Conservation (phyloP, 148 eudicot species). For the Heliosperma pusillum region DNA sequence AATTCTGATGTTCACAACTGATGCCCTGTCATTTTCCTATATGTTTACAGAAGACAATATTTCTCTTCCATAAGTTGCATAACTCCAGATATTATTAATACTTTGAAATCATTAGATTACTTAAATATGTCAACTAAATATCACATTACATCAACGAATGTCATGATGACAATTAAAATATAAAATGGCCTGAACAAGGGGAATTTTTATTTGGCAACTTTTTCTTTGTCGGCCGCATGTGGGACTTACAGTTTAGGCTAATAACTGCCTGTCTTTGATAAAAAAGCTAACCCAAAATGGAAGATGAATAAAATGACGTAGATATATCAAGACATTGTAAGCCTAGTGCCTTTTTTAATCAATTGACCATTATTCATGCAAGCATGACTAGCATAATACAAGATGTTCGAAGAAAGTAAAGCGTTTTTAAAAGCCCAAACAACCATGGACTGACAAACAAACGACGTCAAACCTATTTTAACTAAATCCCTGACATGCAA, state of each 20-base stretch:
- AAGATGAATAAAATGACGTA: slow-evolving; percentile 9
- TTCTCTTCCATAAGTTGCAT: slow-evolving; percentile 7
- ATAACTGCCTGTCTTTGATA: slow-evolving; percentile 21
- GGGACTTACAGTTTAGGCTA: slow-evolving; percentile 22
- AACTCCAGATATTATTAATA: slow-evolving; percentile 15
- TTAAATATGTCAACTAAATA: not conserved
- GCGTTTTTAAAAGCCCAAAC: slow-evolving; percentile 1
- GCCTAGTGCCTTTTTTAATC: slow-evolving; percentile 10
- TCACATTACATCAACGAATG: slow-evolving; percentile 12
- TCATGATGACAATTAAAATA: slow-evolving; percentile 13
- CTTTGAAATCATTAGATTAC: slow-evolving; percentile 10
- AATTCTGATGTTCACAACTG: slow-evolving; percentile 4
- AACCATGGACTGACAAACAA: not conserved
- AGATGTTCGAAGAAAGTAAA: not conserved
- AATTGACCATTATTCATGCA: not conserved
- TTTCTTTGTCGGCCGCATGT: slow-evolving; percentile 23
- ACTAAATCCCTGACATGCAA: not conserved
- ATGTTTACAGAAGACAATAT: slow-evolving; percentile 7
- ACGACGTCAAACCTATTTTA: not conserved
- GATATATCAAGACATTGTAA: not conserved
- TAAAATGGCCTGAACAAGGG: not conserved
- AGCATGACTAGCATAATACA: not conserved
- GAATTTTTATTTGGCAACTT: slow-evolving; percentile 24
- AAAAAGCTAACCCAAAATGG: slow-evolving; percentile 10
- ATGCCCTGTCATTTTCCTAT: not conserved